Percentiles rank a stretch among this genome's conserved stretches.
These are phyloP conservation scores for Aspergillus ochraceoroseus DNA, from an alignment of 2,329 filamentous ascomycete species.

Conservation along the genomic window DNA sequence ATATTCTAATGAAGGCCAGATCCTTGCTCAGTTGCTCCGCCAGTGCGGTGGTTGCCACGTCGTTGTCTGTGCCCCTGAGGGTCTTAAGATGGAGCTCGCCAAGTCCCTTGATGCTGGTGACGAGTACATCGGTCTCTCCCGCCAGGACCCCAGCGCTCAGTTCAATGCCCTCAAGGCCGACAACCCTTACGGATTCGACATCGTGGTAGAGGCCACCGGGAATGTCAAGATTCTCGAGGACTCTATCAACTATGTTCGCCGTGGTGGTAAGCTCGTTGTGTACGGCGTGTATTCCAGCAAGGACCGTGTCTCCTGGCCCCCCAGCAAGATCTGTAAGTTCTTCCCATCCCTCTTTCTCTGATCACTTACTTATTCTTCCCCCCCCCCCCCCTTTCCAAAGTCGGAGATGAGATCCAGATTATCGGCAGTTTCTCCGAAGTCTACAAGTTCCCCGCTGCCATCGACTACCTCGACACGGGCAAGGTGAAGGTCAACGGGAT, in stretches of 20 bases:
- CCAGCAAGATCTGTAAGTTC: conserved; percentile 63
- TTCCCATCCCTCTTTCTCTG: neutral
- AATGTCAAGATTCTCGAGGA: conserved; percentile 65
- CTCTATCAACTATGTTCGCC: conserved; percentile 65
- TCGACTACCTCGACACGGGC: conserved; percentile 48
- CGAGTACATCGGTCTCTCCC: conserved; percentile 46
- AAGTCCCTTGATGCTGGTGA: conserved; percentile 47
- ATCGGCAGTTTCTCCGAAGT: conserved; percentile 69
- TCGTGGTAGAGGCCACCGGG: conserved; percentile 67
- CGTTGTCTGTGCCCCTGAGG: conserved; percentile 63
- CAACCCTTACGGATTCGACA: conserved; percentile 69
- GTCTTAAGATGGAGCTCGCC: conserved; percentile 67
- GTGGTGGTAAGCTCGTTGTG: conserved; percentile 66
- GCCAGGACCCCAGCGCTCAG: conserved; percentile 52
- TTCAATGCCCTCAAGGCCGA: conserved; percentile 59
- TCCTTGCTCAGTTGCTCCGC: conserved; percentile 59
- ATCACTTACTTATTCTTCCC: neutral
- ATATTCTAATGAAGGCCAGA: conserved; percentile 16
- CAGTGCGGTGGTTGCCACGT: conserved; percentile 65
- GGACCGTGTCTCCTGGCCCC: conserved; percentile 62
- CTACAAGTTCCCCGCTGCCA: conserved; percentile 62
- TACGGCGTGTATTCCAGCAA: conserved; percentile 65
- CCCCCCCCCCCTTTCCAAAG: conserved; percentile 17
- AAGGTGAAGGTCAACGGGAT: conserved; percentile 56
- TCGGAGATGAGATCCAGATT: conserved; percentile 63